These are phyloP conservation scores for Citrullus mucosospermus DNA, from an alignment of 306 rosid species.

Conservation along the genomic window DNA sequence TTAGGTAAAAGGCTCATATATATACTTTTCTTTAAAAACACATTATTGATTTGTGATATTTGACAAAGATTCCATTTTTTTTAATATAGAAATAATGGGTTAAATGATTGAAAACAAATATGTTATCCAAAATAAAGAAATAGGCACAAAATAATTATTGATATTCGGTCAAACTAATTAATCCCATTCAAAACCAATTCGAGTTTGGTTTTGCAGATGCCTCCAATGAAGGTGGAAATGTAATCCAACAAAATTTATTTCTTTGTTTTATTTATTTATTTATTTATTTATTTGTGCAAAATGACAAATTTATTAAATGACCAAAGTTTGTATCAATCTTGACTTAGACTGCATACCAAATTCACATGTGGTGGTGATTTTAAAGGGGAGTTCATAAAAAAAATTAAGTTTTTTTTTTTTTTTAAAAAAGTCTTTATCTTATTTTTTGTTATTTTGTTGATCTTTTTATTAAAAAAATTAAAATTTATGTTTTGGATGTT, in stretches of 20 bases:
- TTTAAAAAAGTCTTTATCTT: neutral
- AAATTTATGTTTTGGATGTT: neutral
- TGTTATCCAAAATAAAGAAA: neutral
- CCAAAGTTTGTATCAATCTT: neutral
- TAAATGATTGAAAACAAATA: too few species aligned
- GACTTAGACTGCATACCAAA: neutral
- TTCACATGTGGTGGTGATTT: neutral
- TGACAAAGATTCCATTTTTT: too few species aligned
- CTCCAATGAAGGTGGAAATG: neutral
- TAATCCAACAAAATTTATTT: neutral
- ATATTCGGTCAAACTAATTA: neutral
- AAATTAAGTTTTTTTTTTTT: too few species aligned
- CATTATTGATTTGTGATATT: too few species aligned
- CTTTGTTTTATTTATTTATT: neutral
- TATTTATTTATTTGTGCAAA: neutral
- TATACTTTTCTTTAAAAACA: too few species aligned
- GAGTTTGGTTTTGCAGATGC: neutral
- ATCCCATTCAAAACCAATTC: neutral
- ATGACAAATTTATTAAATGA: neutral
- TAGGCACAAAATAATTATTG: neutral
- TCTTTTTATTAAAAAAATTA: too few species aligned
- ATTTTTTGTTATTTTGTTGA: too few species aligned
- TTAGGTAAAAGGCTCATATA: too few species aligned
- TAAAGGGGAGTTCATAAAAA: neutral
- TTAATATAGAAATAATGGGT: too few species aligned